These are phyloP conservation scores for Mangifera indica DNA, from an alignment of 345 rosid genomes.

Conservation along the genomic window DNA sequence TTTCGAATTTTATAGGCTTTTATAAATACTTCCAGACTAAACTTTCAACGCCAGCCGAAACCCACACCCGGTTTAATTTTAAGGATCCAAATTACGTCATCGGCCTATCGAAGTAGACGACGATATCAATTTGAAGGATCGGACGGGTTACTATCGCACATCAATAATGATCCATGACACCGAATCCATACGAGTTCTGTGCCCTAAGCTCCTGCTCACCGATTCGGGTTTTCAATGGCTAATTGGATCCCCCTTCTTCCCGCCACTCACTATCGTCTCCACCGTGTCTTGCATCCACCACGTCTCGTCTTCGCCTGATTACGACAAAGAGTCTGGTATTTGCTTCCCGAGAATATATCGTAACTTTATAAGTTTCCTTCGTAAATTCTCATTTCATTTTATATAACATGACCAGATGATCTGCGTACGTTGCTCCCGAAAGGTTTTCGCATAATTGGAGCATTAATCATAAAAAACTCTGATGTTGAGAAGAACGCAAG, in stretches of 20 bases:
- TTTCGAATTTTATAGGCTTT: too few species aligned
- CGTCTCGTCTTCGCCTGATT: conserved; percentile 45
- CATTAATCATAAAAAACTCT: conserved; percentile 44
- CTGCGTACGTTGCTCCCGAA: conserved; percentile 54
- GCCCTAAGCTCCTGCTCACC: conserved; percentile 46
- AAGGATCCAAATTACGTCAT: too few species aligned
- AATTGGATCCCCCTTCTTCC: conserved; percentile 75
- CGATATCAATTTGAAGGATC: not conserved
- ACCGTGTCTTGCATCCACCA: conserved; percentile 66
- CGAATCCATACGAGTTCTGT: conserved; percentile 47
- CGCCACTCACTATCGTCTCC: conserved; percentile 72
- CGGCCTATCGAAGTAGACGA: too few species aligned
- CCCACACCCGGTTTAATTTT: too few species aligned
- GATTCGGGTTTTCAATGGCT: conserved; percentile 79
- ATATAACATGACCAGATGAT: conserved; percentile 51
- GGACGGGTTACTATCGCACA: not conserved
- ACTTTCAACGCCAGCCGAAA: too few species aligned
- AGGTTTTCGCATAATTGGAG: conserved; percentile 81
- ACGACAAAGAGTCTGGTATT: conserved; percentile 69
- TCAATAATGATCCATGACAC: conserved; percentile 35
- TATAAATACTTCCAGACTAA: too few species aligned
- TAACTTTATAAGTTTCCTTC: not conserved
- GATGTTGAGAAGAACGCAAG: conserved; percentile 45
- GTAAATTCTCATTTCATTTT: not conserved
- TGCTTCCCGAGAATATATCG: not conserved